A percentile compares a stretch with the other conserved stretches of the same genome.
These are phyloP conservation scores for Solanum megistacrolobum DNA, from an alignment of 257 asterid genomes.

Conservation along the genomic window DNA sequence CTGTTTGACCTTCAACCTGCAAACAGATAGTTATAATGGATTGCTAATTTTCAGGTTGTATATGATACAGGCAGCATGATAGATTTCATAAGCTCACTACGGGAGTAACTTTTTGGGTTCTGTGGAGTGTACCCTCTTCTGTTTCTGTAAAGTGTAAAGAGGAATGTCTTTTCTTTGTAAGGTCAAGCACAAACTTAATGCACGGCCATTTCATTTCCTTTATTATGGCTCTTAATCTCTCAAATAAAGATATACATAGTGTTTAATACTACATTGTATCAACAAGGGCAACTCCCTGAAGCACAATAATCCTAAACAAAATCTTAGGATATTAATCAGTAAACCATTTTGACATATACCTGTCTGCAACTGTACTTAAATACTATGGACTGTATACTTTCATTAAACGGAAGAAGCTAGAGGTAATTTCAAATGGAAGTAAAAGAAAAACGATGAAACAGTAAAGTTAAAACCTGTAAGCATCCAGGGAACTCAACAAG, in stretches of 20 bases:
- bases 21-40: neutral
- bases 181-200: neutral
- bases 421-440: neutral
- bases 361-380: neutral
- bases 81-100: neutral
- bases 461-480: neutral
- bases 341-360: neutral
- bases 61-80: neutral
- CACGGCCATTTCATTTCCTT: neutral
- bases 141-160: neutral
- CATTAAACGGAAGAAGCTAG: neutral
- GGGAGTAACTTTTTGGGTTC: neutral
- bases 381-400: neutral
- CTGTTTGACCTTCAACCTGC: constrained; percentile 75
- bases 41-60: neutral
- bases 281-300: neutral
- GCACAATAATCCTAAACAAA: neutral
- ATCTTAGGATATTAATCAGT: neutral
- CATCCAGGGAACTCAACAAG: neutral
- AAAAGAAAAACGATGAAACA: neutral
- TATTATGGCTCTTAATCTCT: neutral
- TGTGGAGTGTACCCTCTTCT: neutral
- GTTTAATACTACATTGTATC: neutral
- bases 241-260: neutral
- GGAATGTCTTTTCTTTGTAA: neutral